phyloP scores from a whole-genome alignment of 2,329 filamentous ascomycete species.

The Stemphylium beticola region DNA sequence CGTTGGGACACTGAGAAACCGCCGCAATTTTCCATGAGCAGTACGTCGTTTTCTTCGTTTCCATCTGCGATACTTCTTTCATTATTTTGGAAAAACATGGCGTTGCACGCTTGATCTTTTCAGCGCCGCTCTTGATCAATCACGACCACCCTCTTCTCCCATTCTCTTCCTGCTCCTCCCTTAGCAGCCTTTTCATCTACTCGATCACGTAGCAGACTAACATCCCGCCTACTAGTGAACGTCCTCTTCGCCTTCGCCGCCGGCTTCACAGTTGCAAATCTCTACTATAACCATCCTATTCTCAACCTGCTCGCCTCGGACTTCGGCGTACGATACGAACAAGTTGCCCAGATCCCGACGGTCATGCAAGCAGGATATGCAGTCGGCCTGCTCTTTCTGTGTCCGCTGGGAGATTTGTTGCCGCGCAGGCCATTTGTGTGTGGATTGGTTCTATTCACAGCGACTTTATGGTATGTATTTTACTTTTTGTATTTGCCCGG shows the following conservation, averaged over 20 bases:
- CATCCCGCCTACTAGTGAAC: slow-evolving; percentile 56
- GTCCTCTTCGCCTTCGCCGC: slow-evolving; percentile 71
- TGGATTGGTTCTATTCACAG: slow-evolving; percentile 69
- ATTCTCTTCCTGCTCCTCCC: too few relatives aligned
- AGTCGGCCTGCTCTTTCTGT: slow-evolving; percentile 73
- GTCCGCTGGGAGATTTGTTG: slow-evolving; percentile 75
- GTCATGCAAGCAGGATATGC: slow-evolving; percentile 82
- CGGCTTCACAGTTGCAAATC: slow-evolving; percentile 79
- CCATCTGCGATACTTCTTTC: background rate
- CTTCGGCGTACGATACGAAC: slow-evolving; percentile 73
- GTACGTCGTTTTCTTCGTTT: slow-evolving; percentile 9
- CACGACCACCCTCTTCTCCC: too few relatives aligned
- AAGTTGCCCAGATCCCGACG: slow-evolving; percentile 72
- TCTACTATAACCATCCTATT: slow-evolving; percentile 83
- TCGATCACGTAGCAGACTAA: too few relatives aligned
- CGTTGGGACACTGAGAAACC: slow-evolving; percentile 72
- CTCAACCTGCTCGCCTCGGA: slow-evolving; percentile 75
- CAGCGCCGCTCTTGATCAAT: too few relatives aligned
- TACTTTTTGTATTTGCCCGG: background rate
- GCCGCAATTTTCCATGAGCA: slow-evolving; percentile 68
- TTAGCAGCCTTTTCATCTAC: too few relatives aligned
- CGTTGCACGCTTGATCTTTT: too few relatives aligned
- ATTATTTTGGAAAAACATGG: too few relatives aligned
- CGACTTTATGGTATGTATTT: slow-evolving; percentile 64
- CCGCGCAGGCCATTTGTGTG: slow-evolving; percentile 73